Percentiles rank a stretch among this genome's conserved stretches.
phyloP scores from a whole-genome alignment of 768 basidiomycete species.

The Tylopilus vinaceipallidus region DNA sequence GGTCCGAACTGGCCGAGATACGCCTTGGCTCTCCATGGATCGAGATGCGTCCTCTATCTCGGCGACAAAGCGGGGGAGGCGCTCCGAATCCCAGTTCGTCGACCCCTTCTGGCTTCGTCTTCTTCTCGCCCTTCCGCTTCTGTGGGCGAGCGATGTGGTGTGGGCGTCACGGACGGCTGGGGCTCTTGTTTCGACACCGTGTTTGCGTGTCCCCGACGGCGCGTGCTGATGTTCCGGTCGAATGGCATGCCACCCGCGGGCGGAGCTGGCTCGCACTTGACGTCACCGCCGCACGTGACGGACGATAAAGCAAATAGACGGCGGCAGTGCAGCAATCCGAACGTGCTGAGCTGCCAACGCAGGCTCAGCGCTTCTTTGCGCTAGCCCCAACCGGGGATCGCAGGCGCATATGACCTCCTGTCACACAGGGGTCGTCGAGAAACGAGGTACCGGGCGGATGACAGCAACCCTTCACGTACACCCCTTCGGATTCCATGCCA shows the following conservation, averaged over 20 bases:
- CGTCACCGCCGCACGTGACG: neutral
- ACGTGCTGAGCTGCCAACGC: neutral
- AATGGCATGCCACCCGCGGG: constrained; percentile 9
- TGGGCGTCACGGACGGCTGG: too few relatives aligned
- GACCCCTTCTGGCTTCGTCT: too few relatives aligned
- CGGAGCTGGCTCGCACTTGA: neutral
- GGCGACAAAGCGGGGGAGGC: constrained; percentile 1
- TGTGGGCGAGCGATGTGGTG: too few relatives aligned
- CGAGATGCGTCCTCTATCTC: too few relatives aligned
- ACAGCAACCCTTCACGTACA: neutral
- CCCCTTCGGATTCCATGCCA: neutral
- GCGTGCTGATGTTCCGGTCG: constrained; percentile 5
- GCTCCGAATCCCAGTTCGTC: too few relatives aligned
- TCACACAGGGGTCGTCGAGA: neutral
- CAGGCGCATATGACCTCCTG: neutral
- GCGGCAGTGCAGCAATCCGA: neutral
- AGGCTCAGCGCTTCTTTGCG: neutral
- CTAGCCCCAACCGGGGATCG: neutral
- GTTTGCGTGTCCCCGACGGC: too few relatives aligned
- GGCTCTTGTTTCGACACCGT: neutral
- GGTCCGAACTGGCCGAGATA: too few relatives aligned
- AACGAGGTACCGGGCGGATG: neutral
- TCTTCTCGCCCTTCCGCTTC: too few relatives aligned
- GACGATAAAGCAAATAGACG: too few relatives aligned
- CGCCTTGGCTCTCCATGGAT: too few relatives aligned